These are phyloP conservation scores for Kokia cookei DNA, from an alignment of 441 rosid genomes.

Conservation along the genomic window DNA sequence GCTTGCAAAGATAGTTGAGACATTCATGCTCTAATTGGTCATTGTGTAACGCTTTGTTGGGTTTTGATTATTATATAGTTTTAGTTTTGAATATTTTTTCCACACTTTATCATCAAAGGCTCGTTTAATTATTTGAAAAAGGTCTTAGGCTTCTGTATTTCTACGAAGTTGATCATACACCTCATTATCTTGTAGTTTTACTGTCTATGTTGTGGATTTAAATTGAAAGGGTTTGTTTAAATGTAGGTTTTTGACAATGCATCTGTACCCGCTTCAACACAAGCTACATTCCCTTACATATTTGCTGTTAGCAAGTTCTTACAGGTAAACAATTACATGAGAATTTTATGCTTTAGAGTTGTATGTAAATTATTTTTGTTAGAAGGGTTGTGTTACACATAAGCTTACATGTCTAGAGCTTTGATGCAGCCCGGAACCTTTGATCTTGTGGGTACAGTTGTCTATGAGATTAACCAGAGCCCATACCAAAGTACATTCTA, in stretches of 20 bases:
- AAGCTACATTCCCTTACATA: constrained; percentile 81
- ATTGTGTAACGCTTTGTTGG: not conserved
- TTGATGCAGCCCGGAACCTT: constrained; percentile 79
- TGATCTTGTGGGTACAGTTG: constrained; percentile 90
- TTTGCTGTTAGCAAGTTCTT: constrained; percentile 91
- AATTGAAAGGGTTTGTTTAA: not conserved
- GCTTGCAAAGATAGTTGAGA: not conserved
- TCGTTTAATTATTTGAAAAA: not conserved
- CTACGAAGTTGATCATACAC: not conserved
- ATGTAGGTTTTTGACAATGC: constrained; percentile 86
- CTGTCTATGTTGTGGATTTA: not conserved
- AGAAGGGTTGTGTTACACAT: not conserved
- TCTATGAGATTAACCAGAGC: constrained; percentile 74
- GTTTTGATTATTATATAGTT: not conserved
- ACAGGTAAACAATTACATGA: constrained; percentile 46
- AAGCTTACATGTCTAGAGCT: not conserved
- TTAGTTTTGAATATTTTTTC: not conserved
- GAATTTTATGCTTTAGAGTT: not conserved
- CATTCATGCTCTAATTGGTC: not conserved
- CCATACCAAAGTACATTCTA: constrained; percentile 76
- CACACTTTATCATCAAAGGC: not conserved
- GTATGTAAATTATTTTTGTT: not conserved
- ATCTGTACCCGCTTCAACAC: constrained; percentile 69
- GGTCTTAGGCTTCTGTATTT: not conserved
- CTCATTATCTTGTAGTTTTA: not conserved